Base-by-base conservation (phyloP, 345 rosid species). In the Melastoma malabathricum region DNA sequence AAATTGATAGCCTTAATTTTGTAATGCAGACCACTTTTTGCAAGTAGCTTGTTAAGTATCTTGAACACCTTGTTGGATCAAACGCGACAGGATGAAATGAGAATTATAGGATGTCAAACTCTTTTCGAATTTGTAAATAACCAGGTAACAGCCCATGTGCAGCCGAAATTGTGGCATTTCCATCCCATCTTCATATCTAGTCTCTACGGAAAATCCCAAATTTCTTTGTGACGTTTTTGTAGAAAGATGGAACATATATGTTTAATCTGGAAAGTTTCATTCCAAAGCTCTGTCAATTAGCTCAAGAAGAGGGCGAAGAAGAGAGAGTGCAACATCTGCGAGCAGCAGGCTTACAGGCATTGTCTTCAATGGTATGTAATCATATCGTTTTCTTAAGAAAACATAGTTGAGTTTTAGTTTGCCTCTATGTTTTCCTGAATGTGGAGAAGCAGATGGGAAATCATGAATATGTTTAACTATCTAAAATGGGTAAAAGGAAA, bases 51-150 rank as follows among this genome's bases (percentile, higher is more conserved):
- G 50, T 53, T 88, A 59, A 79, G 78, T 78, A 74, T 81, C 27
- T 71, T 93, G 43, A 78, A 77, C 55, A 80, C 81, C 63, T 77
- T 88, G 53, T 63, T 93, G 73, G 99, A 83, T 52, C 94, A 85
- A 74, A 76, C 79, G 55, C 67, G 80, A 55, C 86, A 73, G 51
- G 83, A 79, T 64, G 97, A 92, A 52, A 70, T 92, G 64, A 82
- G 63, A 73, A 71, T 79, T 62, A 78, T 75, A 61, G 95, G 99
- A 59, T 88, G 97, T 52, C 72, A 83, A 63, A 76, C 84, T 58
- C 88, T 88, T 54, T 88, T 83, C 59, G 86, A 83, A 68, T 93
- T 93, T 64, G 76, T 85, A 69, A 88, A 76, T 75, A 88, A 80
- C 67, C 99, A 88, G 97, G 95, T 93, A 50, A 58, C 72, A 64